Base-by-base conservation (phyloP, 208 protist species). In the Crithidia acanthocephali region DNA sequence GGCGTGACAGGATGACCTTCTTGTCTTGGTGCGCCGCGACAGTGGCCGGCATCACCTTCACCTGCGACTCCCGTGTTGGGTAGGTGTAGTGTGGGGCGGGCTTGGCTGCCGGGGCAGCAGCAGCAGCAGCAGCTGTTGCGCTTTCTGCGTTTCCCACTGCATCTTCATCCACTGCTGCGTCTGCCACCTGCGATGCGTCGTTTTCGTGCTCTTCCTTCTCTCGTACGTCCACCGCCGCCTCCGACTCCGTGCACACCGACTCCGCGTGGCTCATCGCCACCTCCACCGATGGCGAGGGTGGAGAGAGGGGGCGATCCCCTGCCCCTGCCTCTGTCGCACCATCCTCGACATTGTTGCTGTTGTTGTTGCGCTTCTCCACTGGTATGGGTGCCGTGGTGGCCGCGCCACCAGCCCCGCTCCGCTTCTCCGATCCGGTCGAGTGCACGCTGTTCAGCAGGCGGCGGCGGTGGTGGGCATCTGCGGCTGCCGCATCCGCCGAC, bases 1-100 rank as follows among this genome's bases (percentile, higher is more conserved):
- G 73, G 44, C 73, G 65, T 9, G 65, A 72, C 10, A 68, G 32
- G 18, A 77, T 67, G 16, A 77, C 63, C 58, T 60, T 64, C 51
- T 68, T 75, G 32, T 67, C 62, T 3, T 42, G 56, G 23, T 75
- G 68, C 22, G 28, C 11, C 18, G 68, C 62, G 2, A 68, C 48
- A 7, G 48, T 55, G 18, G 42, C 45, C 13, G 66, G 11, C 5
- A 60, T 7, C 20, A 61, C 68, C 42, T 72, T 64, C 57, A 61
- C 32, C 10, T 57, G 55, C 40, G 35, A 9, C 33, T n/a, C 63
- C 0, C 18, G 59, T 33, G 42, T 64, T 13, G 27, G 15, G 45
- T 32, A 16, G 62, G 33, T 57, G 62, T 40, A 47, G 62, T 32
- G 62, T 2, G 45, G 48, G 10, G 22, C 30, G 7, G 47, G 50